Evolutionary conservation across 139 green algal species (phyloP), one percentile per base, ranked within the genome.

Genomic region (Edaphochlamys debaryana): DNA sequence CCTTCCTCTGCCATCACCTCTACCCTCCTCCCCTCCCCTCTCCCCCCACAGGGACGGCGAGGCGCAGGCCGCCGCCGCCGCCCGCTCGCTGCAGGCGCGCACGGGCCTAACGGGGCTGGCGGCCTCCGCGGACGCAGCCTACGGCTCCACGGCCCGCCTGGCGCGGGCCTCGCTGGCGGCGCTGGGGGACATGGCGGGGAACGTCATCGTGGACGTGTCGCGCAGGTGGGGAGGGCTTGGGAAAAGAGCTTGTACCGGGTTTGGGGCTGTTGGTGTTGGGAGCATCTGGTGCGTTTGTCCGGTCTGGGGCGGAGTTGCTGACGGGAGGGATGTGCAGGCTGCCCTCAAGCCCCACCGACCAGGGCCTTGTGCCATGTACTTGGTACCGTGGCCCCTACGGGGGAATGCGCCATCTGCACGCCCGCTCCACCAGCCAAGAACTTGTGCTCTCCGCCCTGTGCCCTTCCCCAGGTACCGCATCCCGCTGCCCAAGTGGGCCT

Each of bases 401-500:
- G 11, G 11, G 48, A 9, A 23, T 15, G 9, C 48, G 11, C 11
- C 48, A 54, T 15, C 48, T 54, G 48, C 48, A 54, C 48, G 15
- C 48, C n/a, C n/a, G n/a, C n/a, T n/a, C n/a, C n/a, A n/a, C n/a
- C n/a, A n/a, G n/a, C n/a, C n/a, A n/a, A n/a, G n/a, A n/a, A n/a
- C n/a, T n/a, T n/a, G n/a, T n/a, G n/a, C n/a, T n/a, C n/a, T n/a
- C n/a, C n/a, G n/a, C n/a, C n/a, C n/a, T n/a, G n/a, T 29, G 27
- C 27, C 34, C 63, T 8, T 42, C 69, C 13, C 2, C 41, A 82
- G 76, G 76, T 82, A 82, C 60, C 62, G n/a, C 42, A 38, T 82
- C 4, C 76, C 76, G 41, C 40, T 82, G n/a, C 76, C 76, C 42
- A 82, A 82, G 41, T 52, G 66, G 60, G n/a, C 63, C 45, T 82